Base-by-base conservation (phyloP, 805 yeast species). In the Yarrowia phangngaensis region DNA sequence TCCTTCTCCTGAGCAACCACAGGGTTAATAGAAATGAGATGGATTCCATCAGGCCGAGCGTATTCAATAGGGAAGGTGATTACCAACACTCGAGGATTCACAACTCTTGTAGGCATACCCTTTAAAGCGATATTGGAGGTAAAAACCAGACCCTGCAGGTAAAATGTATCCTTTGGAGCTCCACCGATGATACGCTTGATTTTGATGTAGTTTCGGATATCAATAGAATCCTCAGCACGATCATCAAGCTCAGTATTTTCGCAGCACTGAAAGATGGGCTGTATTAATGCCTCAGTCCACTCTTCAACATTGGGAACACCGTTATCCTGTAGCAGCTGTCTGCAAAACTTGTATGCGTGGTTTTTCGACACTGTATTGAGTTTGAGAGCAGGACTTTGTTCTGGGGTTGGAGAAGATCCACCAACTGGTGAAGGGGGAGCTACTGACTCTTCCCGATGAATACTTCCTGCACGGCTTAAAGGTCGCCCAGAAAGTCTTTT, bases 51-150 rank as follows among this genome's bases (percentile, higher is more conserved):
- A 30, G 78, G 79, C 53, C 82, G 79, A 52, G 80, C 70, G 56
- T 87, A 92, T 60, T 89, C 97, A 19, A 92, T 67, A 0, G 97
- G 96, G 58, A 92, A 92, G 71, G 88, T 81, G 5, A 92, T 72
- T 13, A 94, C 70, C 52, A 90, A 78, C 29, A 92, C 83, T 49
- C 80, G 75, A 0, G 99, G 97, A 43, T 76, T 72, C 0, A 61
- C 58, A 6, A 94, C 70, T 17, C 62, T 60, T 5, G 76, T 63
- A 0, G 87, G 76, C 98, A 92, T 94, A 1, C 75, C 63, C 58
- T 82, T 85, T 28, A 84, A 70, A 3, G 95, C 95, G 33, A 89
- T 69, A 13, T 80, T 78, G 55, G 88, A 87, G 0, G 97, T 83
- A 64, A 89, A 87, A 3, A 86, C 82, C 4, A 86, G 65, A 0